phyloP scores from a whole-genome alignment of 192 early-diverging fungal genomes.

The Dissophora ornata region DNA sequence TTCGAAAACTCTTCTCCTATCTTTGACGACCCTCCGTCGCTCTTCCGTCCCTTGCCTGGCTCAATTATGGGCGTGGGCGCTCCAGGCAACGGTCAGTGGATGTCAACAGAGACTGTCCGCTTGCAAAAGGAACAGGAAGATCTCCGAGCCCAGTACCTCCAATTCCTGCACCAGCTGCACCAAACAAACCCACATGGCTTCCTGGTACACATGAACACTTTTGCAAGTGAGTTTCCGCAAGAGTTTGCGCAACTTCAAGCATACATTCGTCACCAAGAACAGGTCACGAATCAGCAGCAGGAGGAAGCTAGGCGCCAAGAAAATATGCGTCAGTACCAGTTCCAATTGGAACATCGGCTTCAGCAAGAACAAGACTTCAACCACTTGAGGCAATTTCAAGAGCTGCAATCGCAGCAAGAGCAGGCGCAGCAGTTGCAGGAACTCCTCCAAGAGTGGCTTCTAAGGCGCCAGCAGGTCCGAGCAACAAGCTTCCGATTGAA shows the following conservation, averaged over 20 bases:
- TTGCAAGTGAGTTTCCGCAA: constrained; percentile 42
- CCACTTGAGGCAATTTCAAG: constrained; percentile 22
- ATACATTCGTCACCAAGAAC: constrained; percentile 40
- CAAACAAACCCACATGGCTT: constrained; percentile 36
- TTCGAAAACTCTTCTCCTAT: constrained; percentile 50
- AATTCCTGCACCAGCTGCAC: constrained; percentile 41
- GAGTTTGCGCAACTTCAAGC: constrained; percentile 47
- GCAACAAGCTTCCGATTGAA: constrained; percentile 17
- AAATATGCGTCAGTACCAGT: constrained; percentile 44
- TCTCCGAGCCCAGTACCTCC: constrained; percentile 43
- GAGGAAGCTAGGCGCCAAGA: constrained; percentile 29
- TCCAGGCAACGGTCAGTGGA: constrained; percentile 25
- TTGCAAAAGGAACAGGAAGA: constrained; percentile 52
- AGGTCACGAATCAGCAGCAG: constrained; percentile 23
- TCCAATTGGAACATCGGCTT: constrained; percentile 28
- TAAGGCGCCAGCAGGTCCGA: constrained; percentile 21
- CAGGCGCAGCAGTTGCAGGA: constrained; percentile 30
- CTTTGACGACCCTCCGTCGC: constrained; percentile 46
- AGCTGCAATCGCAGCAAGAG: constrained; percentile 23
- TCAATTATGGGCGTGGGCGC: constrained; percentile 4
- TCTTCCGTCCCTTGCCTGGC: constrained; percentile 43
- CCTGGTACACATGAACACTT: constrained; percentile 51
- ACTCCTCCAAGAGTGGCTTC: constrained; percentile 43
- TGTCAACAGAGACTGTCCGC: constrained; percentile 30
- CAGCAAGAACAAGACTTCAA: constrained; percentile 36